Base-by-base conservation (phyloP, 2,329 filamentous ascomycete species). In the Echinosphaeria canescens region DNA sequence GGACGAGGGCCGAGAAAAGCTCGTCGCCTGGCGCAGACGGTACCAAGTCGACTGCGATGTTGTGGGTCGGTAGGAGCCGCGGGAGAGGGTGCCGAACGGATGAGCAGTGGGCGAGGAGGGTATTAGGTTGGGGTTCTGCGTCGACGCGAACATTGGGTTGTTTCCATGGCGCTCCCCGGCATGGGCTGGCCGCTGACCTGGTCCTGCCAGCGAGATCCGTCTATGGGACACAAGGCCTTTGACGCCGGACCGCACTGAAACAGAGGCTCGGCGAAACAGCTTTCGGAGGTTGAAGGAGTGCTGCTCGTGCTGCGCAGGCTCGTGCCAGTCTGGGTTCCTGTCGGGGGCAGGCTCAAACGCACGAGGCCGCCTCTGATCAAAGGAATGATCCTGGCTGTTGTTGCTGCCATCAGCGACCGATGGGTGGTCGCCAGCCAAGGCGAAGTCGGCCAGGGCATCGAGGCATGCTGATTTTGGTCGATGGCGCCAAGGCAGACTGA, bases 251-350 rank as follows among this genome's bases (percentile, higher is more conserved):
- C 49, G 57, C 27, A 68, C 38, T 7, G 59, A 62, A 27, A 63
- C 37, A 3, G 64, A 69, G 1, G 63, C 64, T 8, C 64, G 50
- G 14, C 62, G 56, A 26, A 68, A 49, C 33, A 57, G 60, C 25
- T 56, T 53, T 39, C 56, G 62, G 30, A 68, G 40, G 25, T 47
- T 46, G 25, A 42, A 42, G 1, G 44, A 35, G 30, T 33, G 24
- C 26, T 39, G 33, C n/a, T n/a, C 10, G 17, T 10, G 7, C 17
- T 19, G 6, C 7, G 10, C 6, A 19, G 6, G 17, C 6, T 19
- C 10, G 17, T 6, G 17, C 6, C 17, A 19, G 6, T 19, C 17
- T 10, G 17, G 17, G 17, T 10, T 19, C 10, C 17, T 6, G 10
- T 6, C 17, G 17, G 32, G 44, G 37, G 30, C 39, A 36, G 26